phyloP scores from a whole-genome alignment of 2,329 filamentous ascomycete genomes.

The Pyrenophora teres region DNA sequence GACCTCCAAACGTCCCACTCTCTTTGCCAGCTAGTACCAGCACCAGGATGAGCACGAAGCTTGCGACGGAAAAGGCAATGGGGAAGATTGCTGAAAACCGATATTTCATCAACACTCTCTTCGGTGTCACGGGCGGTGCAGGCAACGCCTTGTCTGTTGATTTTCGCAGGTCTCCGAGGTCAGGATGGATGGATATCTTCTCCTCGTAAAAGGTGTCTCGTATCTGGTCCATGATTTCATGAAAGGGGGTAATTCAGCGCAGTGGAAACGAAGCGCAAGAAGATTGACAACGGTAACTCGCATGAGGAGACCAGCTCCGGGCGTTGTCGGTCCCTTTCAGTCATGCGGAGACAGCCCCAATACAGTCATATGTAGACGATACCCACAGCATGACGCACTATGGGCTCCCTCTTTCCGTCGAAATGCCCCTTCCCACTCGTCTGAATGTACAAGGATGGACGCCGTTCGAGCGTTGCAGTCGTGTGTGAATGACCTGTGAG shows the following conservation, averaged over 20 bases:
- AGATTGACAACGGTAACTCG: background rate
- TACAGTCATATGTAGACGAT: background rate
- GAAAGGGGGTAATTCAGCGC: background rate
- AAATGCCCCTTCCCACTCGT: background rate
- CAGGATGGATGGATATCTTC: slow-evolving; percentile 22
- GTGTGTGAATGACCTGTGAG: background rate
- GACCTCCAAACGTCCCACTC: slow-evolving; percentile 13
- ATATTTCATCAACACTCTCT: slow-evolving; percentile 25
- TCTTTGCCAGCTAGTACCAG: slow-evolving; percentile 24
- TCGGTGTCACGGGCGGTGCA: slow-evolving; percentile 23
- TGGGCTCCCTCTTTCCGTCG: background rate
- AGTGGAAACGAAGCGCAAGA: background rate
- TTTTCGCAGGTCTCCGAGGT: slow-evolving; percentile 27
- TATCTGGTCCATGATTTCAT: slow-evolving; percentile 3
- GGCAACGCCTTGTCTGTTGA: slow-evolving; percentile 28
- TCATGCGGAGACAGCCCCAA: background rate
- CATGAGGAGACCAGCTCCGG: background rate
- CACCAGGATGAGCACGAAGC: slow-evolving; percentile 24
- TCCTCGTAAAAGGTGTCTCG: slow-evolving; percentile 11
- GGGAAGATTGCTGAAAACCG: slow-evolving; percentile 26
- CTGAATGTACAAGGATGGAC: slow-evolving; percentile 9
- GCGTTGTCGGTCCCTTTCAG: background rate
- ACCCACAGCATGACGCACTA: slow-evolving; percentile 4
- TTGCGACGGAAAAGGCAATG: slow-evolving; percentile 14
- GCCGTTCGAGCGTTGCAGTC: slow-evolving; percentile 4